These are phyloP conservation scores for Citrullus mucosospermus DNA, from an alignment of 306 rosid genomes.

Conservation along the genomic window DNA sequence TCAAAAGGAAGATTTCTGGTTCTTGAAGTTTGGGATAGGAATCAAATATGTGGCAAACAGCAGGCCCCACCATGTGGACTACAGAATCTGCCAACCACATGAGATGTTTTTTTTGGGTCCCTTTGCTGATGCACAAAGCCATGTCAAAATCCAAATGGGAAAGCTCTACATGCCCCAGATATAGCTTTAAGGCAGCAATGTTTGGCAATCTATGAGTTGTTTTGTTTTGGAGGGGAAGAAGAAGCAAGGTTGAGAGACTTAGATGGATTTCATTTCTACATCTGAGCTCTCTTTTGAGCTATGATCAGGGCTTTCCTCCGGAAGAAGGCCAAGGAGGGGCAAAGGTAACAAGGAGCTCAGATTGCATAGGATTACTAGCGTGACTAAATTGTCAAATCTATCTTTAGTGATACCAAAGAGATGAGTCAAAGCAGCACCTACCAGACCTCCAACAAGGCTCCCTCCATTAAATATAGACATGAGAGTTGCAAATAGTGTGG, in stretches of 20 bases:
- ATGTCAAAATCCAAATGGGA: neutral
- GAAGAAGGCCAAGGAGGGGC: conserved; percentile 90
- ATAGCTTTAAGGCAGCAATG: neutral
- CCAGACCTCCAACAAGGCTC: conserved; percentile 80
- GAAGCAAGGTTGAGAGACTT: conserved; percentile 15
- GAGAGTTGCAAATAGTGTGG: conserved; percentile 96
- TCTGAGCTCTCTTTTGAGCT: conserved; percentile 33
- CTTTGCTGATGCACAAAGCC: neutral
- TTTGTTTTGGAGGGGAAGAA: neutral
- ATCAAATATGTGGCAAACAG: neutral
- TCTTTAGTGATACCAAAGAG: conserved; percentile 81
- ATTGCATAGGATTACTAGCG: conserved; percentile 74
- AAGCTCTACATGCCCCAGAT: neutral
- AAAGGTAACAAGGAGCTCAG: conserved; percentile 83
- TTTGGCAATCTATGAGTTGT: neutral
- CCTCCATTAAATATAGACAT: conserved; percentile 94
- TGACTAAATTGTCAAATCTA: conserved; percentile 62
- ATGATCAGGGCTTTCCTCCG: conserved; percentile 35
- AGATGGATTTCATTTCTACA: conserved; percentile 68
- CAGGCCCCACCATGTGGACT: conserved; percentile 3
- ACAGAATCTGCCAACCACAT: neutral
- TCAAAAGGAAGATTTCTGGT: neutral
- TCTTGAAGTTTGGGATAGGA: neutral
- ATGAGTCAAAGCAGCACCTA: conserved; percentile 89
- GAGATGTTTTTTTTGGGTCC: neutral